Percentiles rank a stretch among this genome's conserved stretches.
phyloP scores from a whole-genome alignment of 768 basidiomycete species.

The Hericium coralloides region DNA sequence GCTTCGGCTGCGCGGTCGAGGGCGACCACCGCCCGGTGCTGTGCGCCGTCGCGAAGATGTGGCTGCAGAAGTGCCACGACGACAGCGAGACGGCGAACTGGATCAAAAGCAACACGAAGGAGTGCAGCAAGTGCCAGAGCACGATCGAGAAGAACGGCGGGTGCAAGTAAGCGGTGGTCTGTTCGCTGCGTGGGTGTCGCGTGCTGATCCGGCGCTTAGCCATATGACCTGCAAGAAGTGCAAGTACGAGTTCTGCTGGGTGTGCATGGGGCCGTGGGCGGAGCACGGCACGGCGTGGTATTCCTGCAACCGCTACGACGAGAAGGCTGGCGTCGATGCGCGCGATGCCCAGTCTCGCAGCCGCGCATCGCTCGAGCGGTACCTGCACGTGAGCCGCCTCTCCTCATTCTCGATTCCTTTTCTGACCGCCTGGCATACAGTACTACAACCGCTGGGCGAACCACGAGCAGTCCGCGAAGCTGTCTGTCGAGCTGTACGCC shows the following conservation, averaged over 20 bases:
- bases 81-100: constrained; percentile 99
- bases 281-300: constrained; percentile 98
- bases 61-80: constrained; percentile 96
- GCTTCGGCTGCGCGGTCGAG: constrained; percentile 89
- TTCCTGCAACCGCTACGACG: constrained; percentile 95
- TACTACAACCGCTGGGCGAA: constrained; percentile 99
- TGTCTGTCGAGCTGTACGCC: constrained; percentile 83
- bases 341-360: constrained; percentile 88
- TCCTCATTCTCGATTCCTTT: constrained; percentile 1
- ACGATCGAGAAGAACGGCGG: constrained; percentile 99
- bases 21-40: constrained; percentile 88
- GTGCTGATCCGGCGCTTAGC: constrained; percentile 33
- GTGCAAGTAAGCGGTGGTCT: constrained; percentile 76
- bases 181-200: constrained; percentile 1
- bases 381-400: constrained; percentile 71
- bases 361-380: constrained; percentile 87
- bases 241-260: constrained; percentile 98
- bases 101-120: constrained; percentile 99
- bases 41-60: constrained; percentile 82
- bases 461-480: constrained; percentile 98
- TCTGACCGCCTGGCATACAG: constrained; percentile 28
- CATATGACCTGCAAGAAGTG: constrained; percentile 99
- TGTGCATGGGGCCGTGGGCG: constrained; percentile 98
- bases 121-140: constrained; percentile 91
- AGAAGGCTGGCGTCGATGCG: constrained; percentile 79